A percentile compares a stretch with the other conserved stretches of the same genome.
Conservation (phyloP, 2,329 filamentous ascomycete species). For the Penicillium sp. region DNA sequence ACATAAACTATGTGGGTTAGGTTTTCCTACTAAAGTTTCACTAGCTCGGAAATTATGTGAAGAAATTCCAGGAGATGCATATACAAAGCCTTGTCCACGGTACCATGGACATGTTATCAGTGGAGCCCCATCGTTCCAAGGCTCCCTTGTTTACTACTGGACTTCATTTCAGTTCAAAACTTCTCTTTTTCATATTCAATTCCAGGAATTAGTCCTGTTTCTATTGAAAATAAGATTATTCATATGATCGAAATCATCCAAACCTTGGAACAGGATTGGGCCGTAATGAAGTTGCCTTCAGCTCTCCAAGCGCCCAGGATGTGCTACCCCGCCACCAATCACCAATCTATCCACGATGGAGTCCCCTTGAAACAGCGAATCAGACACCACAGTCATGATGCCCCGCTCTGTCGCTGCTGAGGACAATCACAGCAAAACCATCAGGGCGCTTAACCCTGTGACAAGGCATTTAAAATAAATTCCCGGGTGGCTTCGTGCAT, state of each 20-base stretch:
- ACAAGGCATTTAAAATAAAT: conserved; percentile 1
- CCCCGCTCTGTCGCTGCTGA: background rate
- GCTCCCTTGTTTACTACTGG: background rate
- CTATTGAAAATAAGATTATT: background rate
- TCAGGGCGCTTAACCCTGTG: conserved; percentile 4
- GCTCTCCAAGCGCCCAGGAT: conserved; percentile 1
- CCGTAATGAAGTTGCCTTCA: conserved; percentile 1
- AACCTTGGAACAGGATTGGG: background rate
- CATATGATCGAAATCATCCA: background rate
- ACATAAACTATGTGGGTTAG: no score
- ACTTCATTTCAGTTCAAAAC: no score
- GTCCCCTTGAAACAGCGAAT: conserved; percentile 1
- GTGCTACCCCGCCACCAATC: conserved; percentile 1
- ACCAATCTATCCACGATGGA: background rate
- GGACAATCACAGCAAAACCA: background rate
- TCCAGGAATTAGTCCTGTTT: background rate
- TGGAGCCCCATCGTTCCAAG: background rate
- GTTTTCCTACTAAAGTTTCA: no score
- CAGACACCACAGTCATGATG: background rate
- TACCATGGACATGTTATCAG: background rate
- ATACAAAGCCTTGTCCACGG: no score
- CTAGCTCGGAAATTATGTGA: no score
- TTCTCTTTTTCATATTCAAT: background rate
- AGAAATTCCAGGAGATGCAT: no score
- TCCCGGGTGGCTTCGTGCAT: background rate